Evolutionary conservation across 2,329 filamentous ascomycete species (phyloP), one percentile per base, ranked within the genome.

Genomic region (Calonectria ilicicola): DNA sequence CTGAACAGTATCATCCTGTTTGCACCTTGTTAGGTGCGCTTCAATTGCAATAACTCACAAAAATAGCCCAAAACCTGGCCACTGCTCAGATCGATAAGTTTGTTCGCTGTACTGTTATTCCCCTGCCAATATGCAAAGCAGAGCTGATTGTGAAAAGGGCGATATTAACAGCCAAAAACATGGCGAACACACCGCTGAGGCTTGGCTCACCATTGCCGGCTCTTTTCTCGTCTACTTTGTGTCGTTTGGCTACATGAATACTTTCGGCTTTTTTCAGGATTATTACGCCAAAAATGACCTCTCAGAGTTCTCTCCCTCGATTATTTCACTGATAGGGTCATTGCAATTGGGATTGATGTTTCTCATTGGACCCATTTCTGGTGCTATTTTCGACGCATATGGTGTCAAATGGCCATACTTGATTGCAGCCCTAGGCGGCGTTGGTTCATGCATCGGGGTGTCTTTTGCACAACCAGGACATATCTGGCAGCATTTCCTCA

Each of bases 171-270:
- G 51, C 10, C 29, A 56, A 12, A 40, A 38, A 44, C 19, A 47
- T 47, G 35, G 44, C 47, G 60, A 53, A 17, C 67, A 69, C 15
- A 65, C 58, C 19, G 10, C 19, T 8, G 6, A 12, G 5, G 67
- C 58, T 17, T 69, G 60, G 67, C 46, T 69, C 8, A 69, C 67
- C 29, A 58, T 69, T 8, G 47, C 23, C 10, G 67, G 67, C 19
- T 69, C 67, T 3, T 51, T 69, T 38, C 58, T 69, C 23, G 67
- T 69, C 2, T 69, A 69, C 19, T 69, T 69, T 26, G 60, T 58
- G 12, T 69, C 67, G 2, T 69, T 69, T 21, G 67, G 67, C 12
- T 69, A 53, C 67, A 69, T 69, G n/a, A 69, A 65, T 19, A 69
- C 47, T 12, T 69, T 65, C 15, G 67, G 67, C 2, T 69, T 53